Evolutionary conservation across 1,284 basidiomycete species (phyloP).

Genomic region (Violaceomyces palustris): DNA sequence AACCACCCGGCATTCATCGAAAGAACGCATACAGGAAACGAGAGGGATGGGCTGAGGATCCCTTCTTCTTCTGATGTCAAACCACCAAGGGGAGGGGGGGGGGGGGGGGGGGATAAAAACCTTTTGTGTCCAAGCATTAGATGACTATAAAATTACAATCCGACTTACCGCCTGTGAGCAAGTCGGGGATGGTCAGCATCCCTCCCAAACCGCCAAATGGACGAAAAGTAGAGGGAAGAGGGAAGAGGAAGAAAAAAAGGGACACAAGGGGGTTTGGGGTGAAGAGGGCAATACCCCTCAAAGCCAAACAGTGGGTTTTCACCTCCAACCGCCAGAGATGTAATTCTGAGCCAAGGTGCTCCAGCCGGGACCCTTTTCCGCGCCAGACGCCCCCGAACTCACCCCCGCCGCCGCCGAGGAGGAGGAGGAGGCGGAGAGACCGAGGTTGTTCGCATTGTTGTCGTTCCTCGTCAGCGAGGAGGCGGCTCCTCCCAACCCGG

Average conservation of each 20-base stretch:
- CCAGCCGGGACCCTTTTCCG: slow-evolving; percentile 3
- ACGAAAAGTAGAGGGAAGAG: background rate
- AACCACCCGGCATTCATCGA: too few relatives aligned
- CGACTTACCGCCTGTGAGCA: too few relatives aligned
- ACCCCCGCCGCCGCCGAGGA: background rate
- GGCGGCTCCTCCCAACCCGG: slow-evolving; percentile 5
- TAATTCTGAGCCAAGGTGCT: slow-evolving; percentile 1
- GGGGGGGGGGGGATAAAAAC: too few relatives aligned
- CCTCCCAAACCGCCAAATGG: too few relatives aligned
- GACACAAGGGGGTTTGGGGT: background rate
- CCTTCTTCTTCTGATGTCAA: too few relatives aligned
- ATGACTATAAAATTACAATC: too few relatives aligned
- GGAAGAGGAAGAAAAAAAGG: background rate
- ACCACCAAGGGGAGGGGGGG: too few relatives aligned
- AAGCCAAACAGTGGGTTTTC: slow-evolving; percentile 7
- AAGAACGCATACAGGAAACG: too few relatives aligned
- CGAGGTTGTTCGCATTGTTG: background rate
- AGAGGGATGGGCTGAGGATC: too few relatives aligned
- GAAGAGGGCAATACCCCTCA: background rate
- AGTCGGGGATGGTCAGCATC: too few relatives aligned
- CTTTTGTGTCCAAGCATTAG: too few relatives aligned
- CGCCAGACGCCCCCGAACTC: background rate
- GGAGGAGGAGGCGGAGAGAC: slow-evolving; percentile 6
- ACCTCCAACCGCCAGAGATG: slow-evolving; percentile 19
- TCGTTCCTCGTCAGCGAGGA: background rate